phyloP scores from a whole-genome alignment of 108 stramenopile genomes.

The Discostella pseudostelligera region DNA sequence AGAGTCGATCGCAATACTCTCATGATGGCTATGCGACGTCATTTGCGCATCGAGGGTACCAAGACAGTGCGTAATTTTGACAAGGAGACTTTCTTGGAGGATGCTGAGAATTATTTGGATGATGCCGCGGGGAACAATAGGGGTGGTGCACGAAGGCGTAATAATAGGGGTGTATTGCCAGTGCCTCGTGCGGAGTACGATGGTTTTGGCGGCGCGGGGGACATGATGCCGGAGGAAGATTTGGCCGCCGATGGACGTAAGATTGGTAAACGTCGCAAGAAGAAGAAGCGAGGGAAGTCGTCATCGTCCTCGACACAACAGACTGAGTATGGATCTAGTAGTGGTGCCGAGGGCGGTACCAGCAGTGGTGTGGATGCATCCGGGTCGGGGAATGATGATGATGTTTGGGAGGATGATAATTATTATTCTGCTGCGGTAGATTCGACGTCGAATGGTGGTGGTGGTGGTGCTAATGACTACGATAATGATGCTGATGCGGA shows the following conservation, averaged over 20 bases:
- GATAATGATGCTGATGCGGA: conserved; percentile 44
- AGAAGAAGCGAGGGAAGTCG: conserved; percentile 33
- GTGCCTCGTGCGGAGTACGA: not conserved
- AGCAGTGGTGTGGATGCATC: conserved; percentile 2
- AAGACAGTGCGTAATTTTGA: conserved; percentile 38
- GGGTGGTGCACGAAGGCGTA: not conserved
- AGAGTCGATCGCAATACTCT: conserved; percentile 35
- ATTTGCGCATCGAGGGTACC: conserved; percentile 38
- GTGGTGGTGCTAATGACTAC: conserved; percentile 9
- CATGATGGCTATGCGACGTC: conserved; percentile 25
- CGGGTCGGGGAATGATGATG: conserved; percentile 28
- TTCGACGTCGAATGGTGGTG: not conserved
- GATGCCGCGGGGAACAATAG: conserved; percentile 4
- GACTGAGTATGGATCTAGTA: not conserved
- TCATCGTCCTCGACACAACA: not conserved
- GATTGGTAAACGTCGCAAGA: conserved; percentile 41
- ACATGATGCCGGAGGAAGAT: conserved; percentile 19
- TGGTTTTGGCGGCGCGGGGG: conserved; percentile 1
- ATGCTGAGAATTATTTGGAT: conserved; percentile 41
- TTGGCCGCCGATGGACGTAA: conserved; percentile 30
- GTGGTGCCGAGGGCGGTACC: not conserved
- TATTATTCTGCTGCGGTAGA: conserved; percentile 1
- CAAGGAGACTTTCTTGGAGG: conserved; percentile 34
- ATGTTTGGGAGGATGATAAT: conserved; percentile 4
- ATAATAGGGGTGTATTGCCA: not conserved